Conservation (phyloP, 805 yeast genomes). For the Suhomyces sp. region DNA sequence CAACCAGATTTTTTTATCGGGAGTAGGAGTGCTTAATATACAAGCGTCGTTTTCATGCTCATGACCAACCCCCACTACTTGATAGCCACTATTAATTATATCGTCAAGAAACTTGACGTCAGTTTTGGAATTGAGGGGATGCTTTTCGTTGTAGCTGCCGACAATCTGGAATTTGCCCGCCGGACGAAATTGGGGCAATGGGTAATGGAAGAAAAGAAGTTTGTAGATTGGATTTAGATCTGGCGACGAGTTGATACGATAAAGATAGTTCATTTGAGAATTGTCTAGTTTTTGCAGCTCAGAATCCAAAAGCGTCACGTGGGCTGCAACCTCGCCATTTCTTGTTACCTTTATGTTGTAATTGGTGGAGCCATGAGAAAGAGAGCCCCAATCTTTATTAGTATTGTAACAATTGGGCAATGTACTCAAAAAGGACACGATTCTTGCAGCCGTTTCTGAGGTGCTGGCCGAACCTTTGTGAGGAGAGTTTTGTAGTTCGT, state of each 20-base stretch:
- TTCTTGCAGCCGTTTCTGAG: not conserved
- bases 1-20: constrained; percentile 27
- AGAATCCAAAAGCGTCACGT: constrained; percentile 36
- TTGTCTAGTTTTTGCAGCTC: constrained; percentile 24
- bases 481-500: constrained; percentile 6
- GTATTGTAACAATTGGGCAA: constrained; percentile 38
- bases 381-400: constrained; percentile 11
- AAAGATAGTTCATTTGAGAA: constrained; percentile 34
- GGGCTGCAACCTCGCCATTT: constrained; percentile 17
- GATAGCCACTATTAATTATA: constrained; percentile 32
- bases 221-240: constrained; percentile 16
- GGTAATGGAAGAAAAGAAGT: constrained; percentile 38
- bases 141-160: constrained; percentile 40
- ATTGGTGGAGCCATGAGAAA: constrained; percentile 37
- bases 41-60: constrained; percentile 46
- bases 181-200: constrained; percentile 43
- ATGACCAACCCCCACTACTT: constrained; percentile 40
- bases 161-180: constrained; percentile 35
- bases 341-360: constrained; percentile 28
- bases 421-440: constrained; percentile 28
- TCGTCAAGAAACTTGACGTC: constrained; percentile 31
- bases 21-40: constrained; percentile 20
- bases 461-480: not conserved
- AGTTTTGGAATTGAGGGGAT: constrained; percentile 27
- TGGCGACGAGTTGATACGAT: constrained; percentile 17